Conservation (phyloP, 1,284 basidiomycete species). For the Austroboletus niveus region DNA sequence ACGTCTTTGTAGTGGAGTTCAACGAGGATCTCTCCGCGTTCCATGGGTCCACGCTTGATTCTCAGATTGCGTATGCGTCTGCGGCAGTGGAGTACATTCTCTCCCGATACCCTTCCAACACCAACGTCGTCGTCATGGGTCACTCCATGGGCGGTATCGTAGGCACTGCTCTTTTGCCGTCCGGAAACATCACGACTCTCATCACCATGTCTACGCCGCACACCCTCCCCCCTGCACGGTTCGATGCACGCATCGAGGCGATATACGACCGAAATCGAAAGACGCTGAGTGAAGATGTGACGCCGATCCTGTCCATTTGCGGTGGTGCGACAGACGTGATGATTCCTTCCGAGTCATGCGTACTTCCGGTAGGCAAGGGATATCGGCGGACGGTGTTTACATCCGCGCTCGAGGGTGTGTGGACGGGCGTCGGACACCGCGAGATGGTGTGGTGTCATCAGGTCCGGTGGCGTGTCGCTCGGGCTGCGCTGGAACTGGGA, state of each 20-base stretch:
- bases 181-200: constrained; percentile 68
- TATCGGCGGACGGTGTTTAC: constrained; percentile 82
- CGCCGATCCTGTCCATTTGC: constrained; percentile 83
- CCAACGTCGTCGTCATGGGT: constrained; percentile 75
- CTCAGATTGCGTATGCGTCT: constrained; percentile 79
- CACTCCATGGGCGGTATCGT: constrained; percentile 99
- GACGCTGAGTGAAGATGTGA: constrained; percentile 40
- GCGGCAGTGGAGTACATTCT: constrained; percentile 78
- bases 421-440: constrained; percentile 94
- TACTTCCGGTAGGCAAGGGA: constrained; percentile 45
- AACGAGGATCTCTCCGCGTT: constrained; percentile 98
- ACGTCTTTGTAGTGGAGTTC: constrained; percentile 73
- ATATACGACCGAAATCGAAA: constrained; percentile 59
- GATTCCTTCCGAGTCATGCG: constrained; percentile 90
- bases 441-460: constrained; percentile 99
- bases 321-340: constrained; percentile 92
- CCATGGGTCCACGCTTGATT: constrained; percentile 84
- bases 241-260: constrained; percentile 76
- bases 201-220: constrained; percentile 97
- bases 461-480: constrained; percentile 85
- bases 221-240: constrained; percentile 81
- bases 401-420: constrained; percentile 82
- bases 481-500: constrained; percentile 71
- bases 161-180: constrained; percentile 70
- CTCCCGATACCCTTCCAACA: constrained; percentile 65